Evolutionary conservation across 2,329 filamentous ascomycete species (phyloP).

Genomic region (Colletotrichum sp.): DNA sequence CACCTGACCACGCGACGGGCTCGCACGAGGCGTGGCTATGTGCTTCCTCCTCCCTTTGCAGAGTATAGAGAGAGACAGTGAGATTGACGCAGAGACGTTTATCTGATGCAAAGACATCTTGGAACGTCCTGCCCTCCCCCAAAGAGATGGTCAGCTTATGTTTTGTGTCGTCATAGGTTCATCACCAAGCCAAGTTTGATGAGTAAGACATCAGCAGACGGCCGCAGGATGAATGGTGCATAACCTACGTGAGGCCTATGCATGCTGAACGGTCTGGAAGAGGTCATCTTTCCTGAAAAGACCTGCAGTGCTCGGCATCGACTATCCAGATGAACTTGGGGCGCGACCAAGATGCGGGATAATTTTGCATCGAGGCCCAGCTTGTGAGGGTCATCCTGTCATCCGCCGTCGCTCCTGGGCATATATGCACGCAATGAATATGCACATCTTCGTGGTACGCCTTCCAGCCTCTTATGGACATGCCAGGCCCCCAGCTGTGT

Average conservation of each 20-base stretch:
- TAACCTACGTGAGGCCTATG: neutral
- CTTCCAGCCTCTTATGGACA: neutral
- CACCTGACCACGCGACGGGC: neutral
- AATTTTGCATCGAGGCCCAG: neutral
- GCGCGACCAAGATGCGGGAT: neutral
- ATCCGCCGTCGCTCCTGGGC: neutral
- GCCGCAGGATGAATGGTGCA: neutral
- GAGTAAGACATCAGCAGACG: constrained; percentile 1
- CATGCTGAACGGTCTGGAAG: neutral
- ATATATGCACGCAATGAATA: neutral
- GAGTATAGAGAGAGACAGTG: neutral
- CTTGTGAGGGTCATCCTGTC: neutral
- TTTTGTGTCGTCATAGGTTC: neutral
- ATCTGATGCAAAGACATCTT: neutral
- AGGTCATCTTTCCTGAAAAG: neutral
- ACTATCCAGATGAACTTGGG: neutral
- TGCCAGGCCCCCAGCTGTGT: neutral
- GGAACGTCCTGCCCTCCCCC: neutral
- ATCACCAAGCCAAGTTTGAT: neutral
- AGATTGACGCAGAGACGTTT: neutral
- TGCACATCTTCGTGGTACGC: neutral
- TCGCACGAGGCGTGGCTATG: neutral
- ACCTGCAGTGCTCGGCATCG: neutral
- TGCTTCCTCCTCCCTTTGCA: neutral
- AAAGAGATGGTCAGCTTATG: neutral